Evolutionary conservation across 2,329 filamentous ascomycete species (phyloP).

Genomic region (Chrysoporthe austroafricana): DNA sequence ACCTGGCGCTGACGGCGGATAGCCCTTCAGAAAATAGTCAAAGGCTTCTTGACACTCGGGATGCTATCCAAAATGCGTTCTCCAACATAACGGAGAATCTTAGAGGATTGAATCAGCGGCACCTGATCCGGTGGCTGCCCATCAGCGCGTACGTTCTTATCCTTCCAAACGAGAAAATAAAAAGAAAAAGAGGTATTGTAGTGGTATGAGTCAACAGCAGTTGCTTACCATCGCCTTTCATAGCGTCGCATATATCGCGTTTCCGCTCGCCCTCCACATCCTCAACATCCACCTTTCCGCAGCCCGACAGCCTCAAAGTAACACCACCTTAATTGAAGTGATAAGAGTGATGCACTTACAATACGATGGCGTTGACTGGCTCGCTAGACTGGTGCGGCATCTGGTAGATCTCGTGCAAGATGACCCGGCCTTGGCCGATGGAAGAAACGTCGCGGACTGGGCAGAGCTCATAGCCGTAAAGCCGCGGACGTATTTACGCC

Average conservation of each 20-base stretch:
- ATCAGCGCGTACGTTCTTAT: slow-evolving; percentile 45
- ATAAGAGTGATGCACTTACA: slow-evolving; percentile 50
- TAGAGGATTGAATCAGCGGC: slow-evolving; percentile 49
- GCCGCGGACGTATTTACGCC: slow-evolving; percentile 45
- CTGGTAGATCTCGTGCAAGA: slow-evolving; percentile 43
- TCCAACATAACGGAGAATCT: slow-evolving; percentile 49
- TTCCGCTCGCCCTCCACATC: slow-evolving; percentile 42
- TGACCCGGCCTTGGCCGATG: background rate
- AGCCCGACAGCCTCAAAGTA: slow-evolving; percentile 35
- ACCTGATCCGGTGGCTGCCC: slow-evolving; percentile 49
- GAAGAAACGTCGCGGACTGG: slow-evolving; percentile 42
- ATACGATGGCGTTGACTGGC: slow-evolving; percentile 49
- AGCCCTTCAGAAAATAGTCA: slow-evolving; percentile 1
- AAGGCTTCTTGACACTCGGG: slow-evolving; percentile 40
- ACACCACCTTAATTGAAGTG: slow-evolving; percentile 47
- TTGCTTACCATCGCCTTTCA: slow-evolving; percentile 5
- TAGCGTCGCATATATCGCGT: slow-evolving; percentile 41
- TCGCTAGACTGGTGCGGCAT: slow-evolving; percentile 29
- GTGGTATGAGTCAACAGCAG: background rate
- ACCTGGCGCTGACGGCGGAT: slow-evolving; percentile 39
- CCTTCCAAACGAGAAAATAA: background rate
- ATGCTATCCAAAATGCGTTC: slow-evolving; percentile 50
- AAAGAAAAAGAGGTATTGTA: too few species aligned
- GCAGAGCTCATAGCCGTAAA: slow-evolving; percentile 47
- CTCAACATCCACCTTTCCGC: slow-evolving; percentile 42